Conservation (phyloP, 306 rosid genomes). For the Dryas drummondii region DNA sequence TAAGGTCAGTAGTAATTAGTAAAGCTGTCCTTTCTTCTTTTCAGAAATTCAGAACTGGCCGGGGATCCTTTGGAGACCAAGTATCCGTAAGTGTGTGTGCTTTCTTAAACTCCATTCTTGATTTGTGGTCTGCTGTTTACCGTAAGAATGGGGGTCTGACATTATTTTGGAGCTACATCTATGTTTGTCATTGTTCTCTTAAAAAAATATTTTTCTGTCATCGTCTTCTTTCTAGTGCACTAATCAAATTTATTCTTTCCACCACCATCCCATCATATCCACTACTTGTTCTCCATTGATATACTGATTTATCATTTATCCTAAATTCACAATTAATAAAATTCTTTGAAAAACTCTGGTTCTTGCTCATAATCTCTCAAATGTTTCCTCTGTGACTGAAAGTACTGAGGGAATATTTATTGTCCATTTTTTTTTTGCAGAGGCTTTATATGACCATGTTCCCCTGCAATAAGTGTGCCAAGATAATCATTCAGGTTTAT, state of each 20-base stretch:
- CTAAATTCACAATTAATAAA: not conserved
- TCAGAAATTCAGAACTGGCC: too few species aligned
- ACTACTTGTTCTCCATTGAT: not conserved
- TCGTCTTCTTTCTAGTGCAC: not conserved
- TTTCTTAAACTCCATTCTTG: slow-evolving; percentile 8
- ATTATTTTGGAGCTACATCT: not conserved
- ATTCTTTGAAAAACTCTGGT: not conserved
- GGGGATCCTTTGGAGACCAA: too few species aligned
- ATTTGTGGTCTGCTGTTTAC: not conserved
- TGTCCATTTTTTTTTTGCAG: slow-evolving; percentile 43
- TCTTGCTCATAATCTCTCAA: slow-evolving; percentile 8
- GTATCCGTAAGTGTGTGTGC: not conserved
- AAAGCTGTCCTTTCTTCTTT: too few species aligned
- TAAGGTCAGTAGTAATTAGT: too few species aligned
- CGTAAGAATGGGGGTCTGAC: not conserved
- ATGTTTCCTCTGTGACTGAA: not conserved
- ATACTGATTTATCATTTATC: not conserved
- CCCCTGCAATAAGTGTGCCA: slow-evolving; percentile 93
- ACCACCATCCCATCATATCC: not conserved
- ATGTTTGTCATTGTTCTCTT: not conserved
- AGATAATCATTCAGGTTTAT: slow-evolving; percentile 88
- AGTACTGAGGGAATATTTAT: not conserved
- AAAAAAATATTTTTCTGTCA: too few species aligned
- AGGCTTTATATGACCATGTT: slow-evolving; percentile 80
- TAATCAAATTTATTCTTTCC: not conserved